These are phyloP conservation scores for Discostella stelligeroides DNA, from an alignment of 108 stramenopile species.

Conservation along the genomic window DNA sequence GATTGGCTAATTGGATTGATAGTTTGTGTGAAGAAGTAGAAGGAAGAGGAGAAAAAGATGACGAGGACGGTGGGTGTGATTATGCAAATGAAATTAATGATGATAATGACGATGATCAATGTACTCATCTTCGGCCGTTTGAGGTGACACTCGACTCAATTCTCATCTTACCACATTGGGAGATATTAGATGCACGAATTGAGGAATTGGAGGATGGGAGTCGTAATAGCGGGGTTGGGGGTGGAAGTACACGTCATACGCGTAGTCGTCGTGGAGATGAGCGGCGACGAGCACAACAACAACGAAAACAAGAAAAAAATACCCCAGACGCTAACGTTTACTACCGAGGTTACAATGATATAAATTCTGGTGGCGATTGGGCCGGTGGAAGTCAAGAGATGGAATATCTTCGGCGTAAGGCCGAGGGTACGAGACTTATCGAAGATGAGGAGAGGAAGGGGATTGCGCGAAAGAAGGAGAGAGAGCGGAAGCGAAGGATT, in stretches of 20 bases:
- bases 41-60: neutral
- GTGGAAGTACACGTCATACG: neutral
- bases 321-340: neutral
- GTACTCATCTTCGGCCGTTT: conserved; percentile 45
- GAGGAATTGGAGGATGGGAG: conserved; percentile 26
- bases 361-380: neutral
- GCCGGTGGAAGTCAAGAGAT: conserved; percentile 27
- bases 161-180: conserved; percentile 70
- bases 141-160: conserved; percentile 73
- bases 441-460: conserved; percentile 60
- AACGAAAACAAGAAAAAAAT: neutral
- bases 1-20: conserved; percentile 72
- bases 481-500: conserved; percentile 27
- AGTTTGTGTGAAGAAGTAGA: neutral
- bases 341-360: too few species aligned
- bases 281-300: neutral
- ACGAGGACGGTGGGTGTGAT: neutral
- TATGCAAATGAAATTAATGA: neutral
- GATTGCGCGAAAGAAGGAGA: conserved; percentile 34
- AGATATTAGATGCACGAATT: conserved; percentile 47
- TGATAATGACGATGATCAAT: neutral
- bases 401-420: conserved; percentile 33
- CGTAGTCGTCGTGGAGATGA: neutral
- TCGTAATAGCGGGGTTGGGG: neutral
- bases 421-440: conserved; percentile 52